Base-by-base conservation (phyloP, 345 rosid species). In the Eutrema japonicum region DNA sequence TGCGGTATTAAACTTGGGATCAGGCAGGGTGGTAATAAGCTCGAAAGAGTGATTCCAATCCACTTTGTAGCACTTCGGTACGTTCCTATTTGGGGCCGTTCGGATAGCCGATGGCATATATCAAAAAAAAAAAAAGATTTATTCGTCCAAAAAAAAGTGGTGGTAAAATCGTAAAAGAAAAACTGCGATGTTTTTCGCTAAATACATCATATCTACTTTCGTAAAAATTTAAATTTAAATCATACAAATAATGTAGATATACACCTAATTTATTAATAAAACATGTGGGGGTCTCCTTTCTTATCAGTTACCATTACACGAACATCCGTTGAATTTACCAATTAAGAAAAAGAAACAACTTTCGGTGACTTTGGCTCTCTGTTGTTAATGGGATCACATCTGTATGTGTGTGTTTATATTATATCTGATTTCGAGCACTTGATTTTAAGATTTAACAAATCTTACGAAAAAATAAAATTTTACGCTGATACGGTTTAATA, bases 331-430 rank as follows among this genome's bases (percentile, higher is more conserved):
- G n/a, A 8, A 57, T 32, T 68, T 32, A 43, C 37, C 46, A 69
- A 57, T 56, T 57, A 46, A 9, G 14, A 57, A 58, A 58, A 70
- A n/a, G 18, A 37, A 38, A 48, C 22, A 70, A 59, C 74, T 70
- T 70, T 70, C 67, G 74, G 74, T 70, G 66, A 36, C 57, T 47
- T 70, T 47, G 38, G 48, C 37, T 47, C 14, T 46, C 72, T 36
- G 38, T 47, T 13, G 65, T 8, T 45, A 58, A 46, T 48, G 26
- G 64, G 42, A 57, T 70, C 14, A 9, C 10, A 10, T 18, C 22
- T 18, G 22, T 18, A 5, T 46, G n/a, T 14, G 13, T 62, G 42
- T 16, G 29, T 51, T 10, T 51, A 27, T 26, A 10, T 22, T 16
- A 38, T 9, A 16, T n/a, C 62, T 56, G 29, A 4, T 53, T 26